Evolutionary conservation across 768 basidiomycete genomes (phyloP).

Genomic region (Boletus patriciae): DNA sequence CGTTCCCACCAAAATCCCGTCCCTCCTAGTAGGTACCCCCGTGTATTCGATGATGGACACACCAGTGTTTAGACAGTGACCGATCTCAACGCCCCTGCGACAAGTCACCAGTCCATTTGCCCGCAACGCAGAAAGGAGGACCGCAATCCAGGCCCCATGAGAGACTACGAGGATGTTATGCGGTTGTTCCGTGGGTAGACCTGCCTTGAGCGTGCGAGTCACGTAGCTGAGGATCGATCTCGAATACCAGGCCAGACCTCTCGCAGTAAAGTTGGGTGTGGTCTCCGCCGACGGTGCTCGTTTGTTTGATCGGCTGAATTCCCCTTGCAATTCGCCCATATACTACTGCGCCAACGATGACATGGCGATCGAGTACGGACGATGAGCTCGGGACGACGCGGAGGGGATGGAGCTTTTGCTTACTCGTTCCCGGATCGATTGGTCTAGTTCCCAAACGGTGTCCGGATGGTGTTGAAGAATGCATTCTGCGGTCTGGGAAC

Average conservation of each 20-base stretch:
- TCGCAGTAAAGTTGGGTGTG: constrained; percentile 41
- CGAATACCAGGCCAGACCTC: constrained; percentile 67
- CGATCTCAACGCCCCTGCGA: constrained; percentile 31
- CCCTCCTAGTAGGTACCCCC: constrained; percentile 23
- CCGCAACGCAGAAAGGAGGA: constrained; percentile 51
- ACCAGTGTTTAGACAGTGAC: constrained; percentile 27
- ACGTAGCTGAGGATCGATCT: constrained; percentile 39
- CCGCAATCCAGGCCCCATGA: constrained; percentile 65
- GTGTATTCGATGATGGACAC: constrained; percentile 61
- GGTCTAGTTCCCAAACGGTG: constrained; percentile 42
- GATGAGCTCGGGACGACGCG: not conserved
- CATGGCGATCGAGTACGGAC: not conserved
- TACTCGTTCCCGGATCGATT: constrained; percentile 66
- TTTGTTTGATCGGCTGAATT: constrained; percentile 16
- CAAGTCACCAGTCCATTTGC: constrained; percentile 39
- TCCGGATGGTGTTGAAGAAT: constrained; percentile 57
- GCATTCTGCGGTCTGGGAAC: constrained; percentile 59
- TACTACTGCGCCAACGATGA: constrained; percentile 38
- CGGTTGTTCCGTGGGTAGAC: constrained; percentile 31
- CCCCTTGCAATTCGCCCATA: constrained; percentile 64
- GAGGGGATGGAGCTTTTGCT: constrained; percentile 16
- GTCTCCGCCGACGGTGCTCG: constrained; percentile 28
- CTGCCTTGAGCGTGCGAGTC: constrained; percentile 15
- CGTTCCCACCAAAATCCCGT: constrained; percentile 29
- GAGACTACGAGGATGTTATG: constrained; percentile 55